phyloP scores from a whole-genome alignment of 805 yeast genomes.

The Kregervanrija pseudodelftensis region DNA sequence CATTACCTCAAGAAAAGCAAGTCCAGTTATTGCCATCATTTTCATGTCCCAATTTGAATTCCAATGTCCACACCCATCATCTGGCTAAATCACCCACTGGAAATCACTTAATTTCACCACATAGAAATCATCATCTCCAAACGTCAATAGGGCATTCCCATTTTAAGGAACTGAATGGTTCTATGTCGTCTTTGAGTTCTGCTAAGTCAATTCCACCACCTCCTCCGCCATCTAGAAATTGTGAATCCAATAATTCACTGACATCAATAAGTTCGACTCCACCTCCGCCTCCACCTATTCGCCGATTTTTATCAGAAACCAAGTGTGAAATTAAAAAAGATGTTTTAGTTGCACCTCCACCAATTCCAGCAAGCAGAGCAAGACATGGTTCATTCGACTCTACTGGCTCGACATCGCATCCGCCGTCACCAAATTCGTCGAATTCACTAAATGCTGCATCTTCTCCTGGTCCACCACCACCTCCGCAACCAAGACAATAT shows the following conservation, averaged over 20 bases:
- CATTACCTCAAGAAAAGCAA: background rate
- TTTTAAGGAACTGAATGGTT: background rate
- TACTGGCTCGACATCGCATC: background rate
- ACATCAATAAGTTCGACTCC: background rate
- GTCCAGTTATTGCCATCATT: no score
- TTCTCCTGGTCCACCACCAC: no score
- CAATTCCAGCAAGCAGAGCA: background rate
- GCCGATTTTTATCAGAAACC: no score
- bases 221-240: background rate
- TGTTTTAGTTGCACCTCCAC: no score
- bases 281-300: background rate
- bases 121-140: background rate
- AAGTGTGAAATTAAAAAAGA: no score
- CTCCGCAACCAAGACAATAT: no score
- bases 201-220: background rate
- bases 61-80: background rate
- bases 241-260: no score
- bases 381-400: slow-evolving; percentile 4
- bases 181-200: background rate
- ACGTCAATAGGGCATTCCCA: background rate
- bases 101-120: background rate
- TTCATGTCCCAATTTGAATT: background rate
- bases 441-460: no score
- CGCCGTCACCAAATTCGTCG: no score
- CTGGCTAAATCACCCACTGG: background rate